Evolutionary conservation across 495 filamentous ascomycete species (phyloP).

Genomic region (Sordaria brevicollis): DNA sequence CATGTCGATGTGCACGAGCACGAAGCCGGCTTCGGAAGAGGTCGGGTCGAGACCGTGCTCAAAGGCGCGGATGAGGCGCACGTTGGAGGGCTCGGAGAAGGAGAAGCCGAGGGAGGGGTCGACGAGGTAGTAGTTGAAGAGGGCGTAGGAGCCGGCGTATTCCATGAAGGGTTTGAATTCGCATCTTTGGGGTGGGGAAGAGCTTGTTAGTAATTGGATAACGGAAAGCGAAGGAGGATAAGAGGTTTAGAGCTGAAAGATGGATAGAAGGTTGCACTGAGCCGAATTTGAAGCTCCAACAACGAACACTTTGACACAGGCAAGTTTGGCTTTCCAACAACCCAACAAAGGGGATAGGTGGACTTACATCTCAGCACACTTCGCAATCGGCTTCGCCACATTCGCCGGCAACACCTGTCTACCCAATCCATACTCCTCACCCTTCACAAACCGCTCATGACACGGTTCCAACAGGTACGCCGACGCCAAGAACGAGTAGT

Average conservation of each 20-base stretch:
- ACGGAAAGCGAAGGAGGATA: not conserved
- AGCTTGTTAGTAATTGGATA: not conserved
- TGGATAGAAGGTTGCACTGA: slow-evolving; percentile 1
- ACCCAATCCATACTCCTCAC: slow-evolving; percentile 64
- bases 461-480: slow-evolving; percentile 93
- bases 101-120: slow-evolving; percentile 55
- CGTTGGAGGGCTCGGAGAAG: slow-evolving; percentile 57
- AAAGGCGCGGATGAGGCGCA: slow-evolving; percentile 79
- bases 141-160: slow-evolving; percentile 82
- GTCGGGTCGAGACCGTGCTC: slow-evolving; percentile 74
- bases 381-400: slow-evolving; percentile 65
- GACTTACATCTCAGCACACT: slow-evolving; percentile 69
- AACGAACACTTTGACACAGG: not conserved
- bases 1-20: slow-evolving; percentile 76
- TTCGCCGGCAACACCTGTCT: slow-evolving; percentile 56
- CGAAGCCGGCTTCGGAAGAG: slow-evolving; percentile 88
- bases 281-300: not conserved
- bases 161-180: slow-evolving; percentile 88
- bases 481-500: slow-evolving; percentile 82
- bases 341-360: not conserved
- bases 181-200: slow-evolving; percentile 23
- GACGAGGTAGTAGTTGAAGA: slow-evolving; percentile 75
- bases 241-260: not conserved
- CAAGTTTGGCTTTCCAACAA: not conserved
- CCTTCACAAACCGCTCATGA: slow-evolving; percentile 58